Base-by-base conservation (phyloP, 2,329 filamentous ascomycete genomes). In the Pseudogymnoascus sp. region DNA sequence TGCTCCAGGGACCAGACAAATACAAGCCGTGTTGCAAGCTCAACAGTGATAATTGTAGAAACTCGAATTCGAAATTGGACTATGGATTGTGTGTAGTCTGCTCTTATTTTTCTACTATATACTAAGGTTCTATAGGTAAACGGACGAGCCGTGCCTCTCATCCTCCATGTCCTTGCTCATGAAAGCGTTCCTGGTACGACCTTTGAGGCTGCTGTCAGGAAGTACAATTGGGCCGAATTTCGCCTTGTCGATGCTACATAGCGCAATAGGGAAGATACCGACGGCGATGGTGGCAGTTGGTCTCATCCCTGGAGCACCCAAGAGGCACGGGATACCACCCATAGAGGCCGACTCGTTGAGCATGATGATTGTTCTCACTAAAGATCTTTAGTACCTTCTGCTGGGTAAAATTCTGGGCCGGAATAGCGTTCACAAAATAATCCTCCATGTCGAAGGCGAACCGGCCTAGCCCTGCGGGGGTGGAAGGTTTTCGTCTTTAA, bases 291-390 rank as follows among this genome's bases (percentile, higher is more conserved):
- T 72, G 71, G 76, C 29, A 71, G 72, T 17, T 63, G 71, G 64
- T 64, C 66, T 67, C 69, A 81, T 17, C 70, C 79, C 68, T 67
- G 70, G 13, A 70, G 78, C 63, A 75, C 78, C 77, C 31, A 72
- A 68, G 1, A 68, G 66, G 60, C 79, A 73, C 0, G 79, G 77
- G 0, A 75, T 65, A 10, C 72, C 65, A 0, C 77, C 79, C 62
- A 74, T 70, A 50, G 74, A 77, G 2, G 73, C 68, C 2, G 72
- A 69, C 67, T 83, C 80, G 35, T 72, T 72, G n/a, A 82, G 61
- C 11, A 80, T 69, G 19, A 83, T 65, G 29, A 82, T 72, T 31
- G 78, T 71, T 63, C 7, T 70, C 69, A 2, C 72, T 70, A 31
- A 76, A 64, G 3, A 67, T 69, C 68, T 74, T 73, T 13, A 79